Conservation (phyloP, 768 basidiomycete species). For the Leccinum disarticulatum region DNA sequence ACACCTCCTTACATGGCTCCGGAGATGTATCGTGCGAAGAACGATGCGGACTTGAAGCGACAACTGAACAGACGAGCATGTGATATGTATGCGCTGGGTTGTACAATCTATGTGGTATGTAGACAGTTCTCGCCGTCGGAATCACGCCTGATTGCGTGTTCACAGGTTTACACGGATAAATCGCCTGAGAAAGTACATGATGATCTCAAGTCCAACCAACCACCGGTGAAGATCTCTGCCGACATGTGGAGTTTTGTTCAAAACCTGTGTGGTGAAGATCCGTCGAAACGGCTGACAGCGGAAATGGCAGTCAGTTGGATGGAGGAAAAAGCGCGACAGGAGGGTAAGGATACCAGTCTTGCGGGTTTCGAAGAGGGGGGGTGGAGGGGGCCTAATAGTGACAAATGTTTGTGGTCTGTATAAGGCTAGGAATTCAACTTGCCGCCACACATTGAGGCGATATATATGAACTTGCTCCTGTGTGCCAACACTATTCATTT, state of each 20-base stretch:
- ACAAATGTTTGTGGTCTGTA: conserved; percentile 16
- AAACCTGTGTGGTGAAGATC: conserved; percentile 24
- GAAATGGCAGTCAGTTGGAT: conserved; percentile 25
- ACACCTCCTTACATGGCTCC: conserved; percentile 29
- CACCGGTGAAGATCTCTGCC: conserved; percentile 15
- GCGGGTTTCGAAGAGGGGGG: conserved; percentile 18
- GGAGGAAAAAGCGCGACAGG: conserved; percentile 14
- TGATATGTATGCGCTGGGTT: conserved; percentile 44
- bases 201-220: not conserved
- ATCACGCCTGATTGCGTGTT: not conserved
- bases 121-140: not conserved
- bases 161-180: conserved; percentile 19
- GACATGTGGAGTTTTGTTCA: conserved; percentile 33
- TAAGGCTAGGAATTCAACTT: no score
- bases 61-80: conserved; percentile 28
- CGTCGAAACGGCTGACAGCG: conserved; percentile 26
- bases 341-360: conserved; percentile 5
- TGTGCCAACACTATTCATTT: no score
- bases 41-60: conserved; percentile 1
- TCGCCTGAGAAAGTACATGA: not conserved
- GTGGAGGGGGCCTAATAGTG: conserved; percentile 4
- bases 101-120: conserved; percentile 40
- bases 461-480: no score
- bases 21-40: conserved; percentile 14
- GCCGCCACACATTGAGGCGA: no score